These are phyloP conservation scores for Zizania palustris DNA, from an alignment of 202 grass and related monocot genomes.

Conservation along the genomic window DNA sequence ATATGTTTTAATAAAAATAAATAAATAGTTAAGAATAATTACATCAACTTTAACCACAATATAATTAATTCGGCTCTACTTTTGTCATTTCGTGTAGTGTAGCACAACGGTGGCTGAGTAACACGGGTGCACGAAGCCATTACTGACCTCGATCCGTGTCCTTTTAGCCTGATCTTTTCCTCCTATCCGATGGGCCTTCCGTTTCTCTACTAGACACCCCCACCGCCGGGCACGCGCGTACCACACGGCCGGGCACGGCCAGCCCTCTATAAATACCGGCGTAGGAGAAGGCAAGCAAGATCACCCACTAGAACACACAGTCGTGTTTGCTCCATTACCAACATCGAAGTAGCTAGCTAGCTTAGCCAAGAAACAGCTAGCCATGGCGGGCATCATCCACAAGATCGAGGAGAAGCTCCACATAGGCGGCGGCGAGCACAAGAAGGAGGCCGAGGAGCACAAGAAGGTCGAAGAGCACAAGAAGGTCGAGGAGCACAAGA, in stretches of 20 bases:
- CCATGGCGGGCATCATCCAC: constrained; percentile 92
- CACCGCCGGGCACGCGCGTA: constrained; percentile 22
- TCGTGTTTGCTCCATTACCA: not conserved
- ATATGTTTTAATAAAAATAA: no score
- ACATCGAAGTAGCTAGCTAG: not conserved
- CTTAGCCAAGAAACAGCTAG: not conserved
- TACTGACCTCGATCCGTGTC: not conserved
- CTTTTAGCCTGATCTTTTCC: constrained; percentile 31
- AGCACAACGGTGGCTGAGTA: not conserved
- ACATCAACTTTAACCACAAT: no score
- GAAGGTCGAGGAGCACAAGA: constrained; percentile 43
- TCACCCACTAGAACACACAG: constrained; percentile 19
- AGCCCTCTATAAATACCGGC: constrained; percentile 46
- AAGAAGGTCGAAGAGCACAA: constrained; percentile 16
- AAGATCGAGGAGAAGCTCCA: constrained; percentile 90
- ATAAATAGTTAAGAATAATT: no score
- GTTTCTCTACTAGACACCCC: constrained; percentile 18
- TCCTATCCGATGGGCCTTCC: constrained; percentile 43
- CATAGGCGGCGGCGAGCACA: constrained; percentile 63
- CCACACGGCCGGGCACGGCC: not conserved
- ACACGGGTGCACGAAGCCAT: constrained; percentile 13
- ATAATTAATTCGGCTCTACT: no score
- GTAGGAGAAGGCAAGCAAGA: not conserved
- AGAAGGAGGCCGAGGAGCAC: constrained; percentile 51
- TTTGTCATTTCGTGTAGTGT: no score